Base-by-base conservation (phyloP, 192 early-diverging fungal species). In the Polychytrium aggregatum region DNA sequence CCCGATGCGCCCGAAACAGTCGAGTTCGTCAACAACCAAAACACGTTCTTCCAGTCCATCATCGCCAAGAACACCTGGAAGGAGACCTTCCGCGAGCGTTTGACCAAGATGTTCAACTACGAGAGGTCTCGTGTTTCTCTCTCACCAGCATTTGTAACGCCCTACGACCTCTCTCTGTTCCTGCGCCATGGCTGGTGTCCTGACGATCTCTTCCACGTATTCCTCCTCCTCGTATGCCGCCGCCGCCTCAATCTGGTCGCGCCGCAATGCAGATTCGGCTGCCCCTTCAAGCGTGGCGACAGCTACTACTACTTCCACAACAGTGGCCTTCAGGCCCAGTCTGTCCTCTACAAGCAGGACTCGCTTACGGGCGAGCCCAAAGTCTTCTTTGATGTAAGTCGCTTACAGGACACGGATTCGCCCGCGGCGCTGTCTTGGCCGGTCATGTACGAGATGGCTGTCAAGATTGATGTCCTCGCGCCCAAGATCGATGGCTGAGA, bases 221-320 rank as follows among this genome's bases (percentile, higher is more conserved):
- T n/a, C n/a, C n/a, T n/a, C n/a, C n/a, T n/a, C n/a, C n/a, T n/a
- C n/a, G n/a, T n/a, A n/a, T n/a, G n/a, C n/a, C n/a, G n/a, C n/a
- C n/a, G n/a, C n/a, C n/a, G n/a, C n/a, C n/a, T n/a, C n/a, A n/a
- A n/a, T n/a, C n/a, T n/a, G n/a, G n/a, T n/a, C n/a, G n/a, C n/a
- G n/a, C n/a, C n/a, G n/a, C n/a, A n/a, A n/a, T n/a, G n/a, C n/a
- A 62, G 67, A 37, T 75, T 56, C 52, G 66, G 65, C 17, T 55
- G 64, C 38, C 74, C 78, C 6, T 65, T 56, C 55, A 81, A 78
- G 39, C 50, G 59, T 5, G 81, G 82, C 8, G 65, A 73, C 48
- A 56, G 63, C 26, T 82, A 80, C 53, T 86, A 84, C 53, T 81
- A 72, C 37, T 84, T 69, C 47, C 57, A 71, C 56, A 84, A 84